Evolutionary conservation across 2,329 filamentous ascomycete genomes (phyloP), one percentile per base, ranked within the genome.

Genomic region (Arthrobotrys conoides): DNA sequence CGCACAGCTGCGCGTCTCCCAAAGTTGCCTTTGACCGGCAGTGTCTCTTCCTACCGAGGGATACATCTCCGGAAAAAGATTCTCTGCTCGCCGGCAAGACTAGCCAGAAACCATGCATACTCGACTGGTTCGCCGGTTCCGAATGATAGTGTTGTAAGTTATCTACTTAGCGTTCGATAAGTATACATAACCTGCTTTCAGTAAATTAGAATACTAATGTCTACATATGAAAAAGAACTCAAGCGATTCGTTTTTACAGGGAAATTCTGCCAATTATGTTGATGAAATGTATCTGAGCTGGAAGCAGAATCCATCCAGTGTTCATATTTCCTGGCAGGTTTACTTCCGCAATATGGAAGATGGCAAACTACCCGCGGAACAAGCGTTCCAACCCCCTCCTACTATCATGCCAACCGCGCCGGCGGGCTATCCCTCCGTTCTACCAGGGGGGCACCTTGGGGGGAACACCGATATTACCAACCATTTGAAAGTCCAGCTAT

Each of bases 261-360:
- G 96, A 82, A 98, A 93, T 88, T 96, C 95, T 79, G 96, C 96
- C 86, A 97, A 97, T 87, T 99, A 99, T 87, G 93, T 99, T 84
- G 96, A 99, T 86, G 96, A 97, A 88, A 99, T 99, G 96, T 99
- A 99, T 86, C 88, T 97, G 87, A 91, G 94, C 84, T 99, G 96
- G 96, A 97, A 95, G 87, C 88, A 92, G 81, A 94, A 99, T 83
- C 94, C 96, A 66, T 89, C 90, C 83, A 97, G 93, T 84, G 96
- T 99, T 76, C 96, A 99, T 86, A 89, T 97, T 83, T 99, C 96
- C 85, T 99, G 96, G 96, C 95, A 97, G 87, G 91, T 96, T 84
- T 99, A 99, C 89, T 99, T 99, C 89, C 93, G 91, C 87, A 99
- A 99, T 87, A 97, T 99, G 92, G 96, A 99, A 88, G 92, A 90